phyloP scores from a whole-genome alignment of 2,329 filamentous ascomycete species.

The Erysiphe neolycopersici region DNA sequence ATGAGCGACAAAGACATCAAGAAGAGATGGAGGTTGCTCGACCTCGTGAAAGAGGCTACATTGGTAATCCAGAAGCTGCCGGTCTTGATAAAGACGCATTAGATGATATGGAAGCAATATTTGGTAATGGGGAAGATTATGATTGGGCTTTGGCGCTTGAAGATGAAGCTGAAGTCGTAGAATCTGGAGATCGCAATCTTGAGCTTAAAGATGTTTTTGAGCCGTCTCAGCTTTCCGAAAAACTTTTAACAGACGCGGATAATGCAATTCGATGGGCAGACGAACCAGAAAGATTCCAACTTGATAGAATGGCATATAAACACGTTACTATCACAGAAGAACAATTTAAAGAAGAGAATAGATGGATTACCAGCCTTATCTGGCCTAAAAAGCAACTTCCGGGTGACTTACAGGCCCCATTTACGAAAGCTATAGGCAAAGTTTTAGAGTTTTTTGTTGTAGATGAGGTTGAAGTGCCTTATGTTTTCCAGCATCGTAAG shows the following conservation, averaged over 20 bases:
- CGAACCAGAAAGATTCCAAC: slow-evolving; percentile 79
- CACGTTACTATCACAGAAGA: slow-evolving; percentile 49
- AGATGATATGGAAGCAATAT: slow-evolving; percentile 89
- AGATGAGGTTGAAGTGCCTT: slow-evolving; percentile 85
- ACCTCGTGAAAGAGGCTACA: slow-evolving; percentile 41
- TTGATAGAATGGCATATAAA: slow-evolving; percentile 73
- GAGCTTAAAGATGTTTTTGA: slow-evolving; percentile 97
- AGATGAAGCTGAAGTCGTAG: slow-evolving; percentile 55
- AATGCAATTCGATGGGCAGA: slow-evolving; percentile 72
- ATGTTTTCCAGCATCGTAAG: slow-evolving; percentile 93
- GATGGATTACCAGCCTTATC: slow-evolving; percentile 77
- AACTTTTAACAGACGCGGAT: slow-evolving; percentile 85
- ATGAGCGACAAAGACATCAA: slow-evolving; percentile 43
- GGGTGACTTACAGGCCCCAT: slow-evolving; percentile 50
- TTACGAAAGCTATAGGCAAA: slow-evolving; percentile 69
- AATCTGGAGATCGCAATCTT: slow-evolving; percentile 56
- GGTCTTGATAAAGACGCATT: slow-evolving; percentile 78
- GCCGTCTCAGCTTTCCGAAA: slow-evolving; percentile 78
- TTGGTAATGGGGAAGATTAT: slow-evolving; percentile 88
- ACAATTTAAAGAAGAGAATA: slow-evolving; percentile 68
- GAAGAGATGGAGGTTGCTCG: slow-evolving; percentile 78
- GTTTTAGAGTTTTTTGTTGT: slow-evolving; percentile 88
- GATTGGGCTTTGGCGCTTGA: slow-evolving; percentile 81
- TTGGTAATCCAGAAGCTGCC: slow-evolving; percentile 48
- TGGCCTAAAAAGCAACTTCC: slow-evolving; percentile 52